Base-by-base conservation (phyloP, 805 yeast species). In the Starmerella apicola region DNA sequence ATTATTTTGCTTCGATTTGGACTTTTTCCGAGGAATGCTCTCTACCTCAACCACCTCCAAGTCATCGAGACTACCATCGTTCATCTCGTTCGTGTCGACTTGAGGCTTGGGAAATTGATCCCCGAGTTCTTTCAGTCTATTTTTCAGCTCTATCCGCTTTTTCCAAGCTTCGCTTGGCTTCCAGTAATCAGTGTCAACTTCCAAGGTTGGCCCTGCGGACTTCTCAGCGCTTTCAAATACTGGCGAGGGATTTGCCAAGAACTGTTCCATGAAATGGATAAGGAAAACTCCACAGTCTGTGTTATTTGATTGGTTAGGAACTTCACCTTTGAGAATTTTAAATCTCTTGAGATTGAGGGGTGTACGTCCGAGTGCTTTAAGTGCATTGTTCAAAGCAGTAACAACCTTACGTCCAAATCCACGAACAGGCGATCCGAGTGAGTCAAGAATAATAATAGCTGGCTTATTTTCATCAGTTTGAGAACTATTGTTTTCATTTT, bases 261-360 rank as follows among this genome's bases (percentile, higher is more conserved):
- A 76, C 46, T 69, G 72, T 41, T 66, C 63, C 10, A 78, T 68
- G 51, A 81, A 85, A 50, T 78, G 78, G 13, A 91, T 78, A 2
- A 88, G 81, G 60, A 82, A 95, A 17, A 91, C 74, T 1, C 98
- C 98, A 63, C 98, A 91, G 57, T 91, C 98, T 55, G 85, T 82
- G 61, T 78, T 76, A 56, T 91, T 91, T 23, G 76, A 75, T 54
- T 91, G 98, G 43, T 69, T 74, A 1, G 96, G 95, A 0, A 84
- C 91, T 4, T 63, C 54, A 4, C 76, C 74, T 6, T 64, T 57
- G 37, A 64, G 56, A 34, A 22, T 72, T 60, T 32, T 66, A 57
- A 81, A 80, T 10, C 62, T 63, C 37, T 70, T 72, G 19, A 81
- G 60, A 0, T 82, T 78, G 2, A 55, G 20, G 61, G 49, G 70